phyloP scores from a whole-genome alignment of 2,329 filamentous ascomycete species.

The Xylariaceae sp. region DNA sequence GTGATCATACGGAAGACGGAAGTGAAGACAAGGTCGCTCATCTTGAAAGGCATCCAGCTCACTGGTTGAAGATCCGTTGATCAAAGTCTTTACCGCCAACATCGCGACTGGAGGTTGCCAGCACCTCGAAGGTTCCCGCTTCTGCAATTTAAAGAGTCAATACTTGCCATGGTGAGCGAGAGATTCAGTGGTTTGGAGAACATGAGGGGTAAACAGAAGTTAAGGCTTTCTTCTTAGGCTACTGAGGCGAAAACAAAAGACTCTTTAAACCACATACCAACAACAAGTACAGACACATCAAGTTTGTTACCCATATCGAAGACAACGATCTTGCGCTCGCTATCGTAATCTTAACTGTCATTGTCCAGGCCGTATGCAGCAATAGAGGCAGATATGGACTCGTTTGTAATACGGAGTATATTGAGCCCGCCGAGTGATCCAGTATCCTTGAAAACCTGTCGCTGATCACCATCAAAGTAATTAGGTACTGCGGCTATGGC shows the following conservation, averaged over 20 bases:
- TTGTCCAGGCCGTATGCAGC: not conserved
- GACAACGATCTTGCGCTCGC: not conserved
- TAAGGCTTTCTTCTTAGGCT: too few species aligned
- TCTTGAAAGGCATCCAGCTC: too few species aligned
- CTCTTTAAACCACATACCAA: too few species aligned
- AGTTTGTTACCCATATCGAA: slow-evolving; percentile 4
- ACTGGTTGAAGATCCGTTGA: not conserved
- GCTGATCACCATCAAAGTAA: not conserved
- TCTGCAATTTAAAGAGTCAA: too few species aligned
- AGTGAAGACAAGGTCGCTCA: too few species aligned
- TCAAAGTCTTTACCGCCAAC: not conserved
- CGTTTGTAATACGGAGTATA: not conserved
- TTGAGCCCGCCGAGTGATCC: not conserved
- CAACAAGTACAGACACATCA: not conserved
- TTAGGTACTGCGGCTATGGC: not conserved
- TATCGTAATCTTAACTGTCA: too few species aligned
- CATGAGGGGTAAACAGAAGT: too few species aligned
- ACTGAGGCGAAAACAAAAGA: too few species aligned
- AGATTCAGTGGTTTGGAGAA: too few species aligned
- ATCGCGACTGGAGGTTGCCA: not conserved
- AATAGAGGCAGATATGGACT: not conserved
- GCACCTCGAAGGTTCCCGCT: not conserved
- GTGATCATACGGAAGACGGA: too few species aligned
- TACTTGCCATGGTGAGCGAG: too few species aligned
- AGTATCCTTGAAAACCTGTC: not conserved